These are phyloP conservation scores for Wickerhamomyces sp. DNA, from an alignment of 1,139 yeast genomes.

Conservation along the genomic window DNA sequence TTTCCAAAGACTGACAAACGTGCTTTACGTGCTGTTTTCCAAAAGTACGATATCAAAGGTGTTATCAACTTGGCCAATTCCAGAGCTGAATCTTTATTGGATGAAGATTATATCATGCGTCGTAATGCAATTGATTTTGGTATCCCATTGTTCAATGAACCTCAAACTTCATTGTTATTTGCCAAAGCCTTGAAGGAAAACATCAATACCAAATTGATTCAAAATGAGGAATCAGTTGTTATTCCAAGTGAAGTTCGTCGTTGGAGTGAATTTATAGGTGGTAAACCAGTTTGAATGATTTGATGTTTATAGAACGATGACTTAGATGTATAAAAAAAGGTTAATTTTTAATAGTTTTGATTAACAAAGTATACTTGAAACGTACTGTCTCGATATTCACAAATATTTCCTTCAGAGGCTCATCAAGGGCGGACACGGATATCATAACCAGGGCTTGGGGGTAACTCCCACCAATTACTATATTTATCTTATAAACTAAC, in stretches of 20 bases:
- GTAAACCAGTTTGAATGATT: slow-evolving; percentile 64
- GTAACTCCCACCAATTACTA: too few relatives aligned
- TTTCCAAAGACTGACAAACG: slow-evolving; percentile 93
- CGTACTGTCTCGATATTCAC: too few relatives aligned
- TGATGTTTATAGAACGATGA: not conserved
- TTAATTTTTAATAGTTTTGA: too few relatives aligned
- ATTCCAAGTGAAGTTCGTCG: slow-evolving; percentile 84
- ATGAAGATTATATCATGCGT: slow-evolving; percentile 95
- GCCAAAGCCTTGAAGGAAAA: slow-evolving; percentile 78
- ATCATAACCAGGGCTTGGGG: too few relatives aligned
- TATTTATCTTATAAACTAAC: too few relatives aligned
- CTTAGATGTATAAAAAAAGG: not conserved
- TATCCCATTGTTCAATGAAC: slow-evolving; percentile 93
- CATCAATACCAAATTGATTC: slow-evolving; percentile 49
- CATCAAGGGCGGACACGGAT: too few relatives aligned
- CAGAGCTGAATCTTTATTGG: slow-evolving; percentile 79
- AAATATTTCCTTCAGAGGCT: too few relatives aligned
- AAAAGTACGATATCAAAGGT: slow-evolving; percentile 72
- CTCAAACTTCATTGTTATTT: slow-evolving; percentile 84
- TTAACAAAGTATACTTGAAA: too few relatives aligned
- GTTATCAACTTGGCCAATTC: slow-evolving; percentile 90
- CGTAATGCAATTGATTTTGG: slow-evolving; percentile 98
- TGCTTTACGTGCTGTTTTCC: slow-evolving; percentile 89
- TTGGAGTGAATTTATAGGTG: slow-evolving; percentile 96
- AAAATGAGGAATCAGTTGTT: slow-evolving; percentile 40